A percentile compares a stretch with the other conserved stretches of the same genome.
Evolutionary conservation across 1,284 basidiomycete genomes (phyloP).

Genomic region (Crucibulum parvulum): DNA sequence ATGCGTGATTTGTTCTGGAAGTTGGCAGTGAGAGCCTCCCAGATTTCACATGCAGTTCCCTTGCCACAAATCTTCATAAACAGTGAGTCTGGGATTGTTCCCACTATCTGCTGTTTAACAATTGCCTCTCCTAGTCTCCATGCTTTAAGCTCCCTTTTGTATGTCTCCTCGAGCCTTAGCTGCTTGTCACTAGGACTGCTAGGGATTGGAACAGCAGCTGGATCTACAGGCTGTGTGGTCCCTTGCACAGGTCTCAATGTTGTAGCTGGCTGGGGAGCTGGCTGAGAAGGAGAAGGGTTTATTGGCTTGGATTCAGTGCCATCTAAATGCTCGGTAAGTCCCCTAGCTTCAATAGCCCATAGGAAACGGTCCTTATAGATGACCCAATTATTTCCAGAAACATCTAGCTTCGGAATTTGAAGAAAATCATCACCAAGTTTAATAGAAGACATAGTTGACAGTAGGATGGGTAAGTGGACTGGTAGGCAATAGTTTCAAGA

Average conservation of each 20-base stretch:
- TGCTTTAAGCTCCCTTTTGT: conserved; percentile 16
- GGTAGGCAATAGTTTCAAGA: background rate
- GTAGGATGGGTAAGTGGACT: background rate
- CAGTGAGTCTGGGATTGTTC: conserved; percentile 30
- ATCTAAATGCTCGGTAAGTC: background rate
- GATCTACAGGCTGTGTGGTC: no score
- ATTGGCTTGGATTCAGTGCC: background rate
- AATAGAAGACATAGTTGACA: background rate
- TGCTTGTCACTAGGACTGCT: no score
- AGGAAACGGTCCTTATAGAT: background rate
- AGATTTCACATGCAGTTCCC: conserved; percentile 19
- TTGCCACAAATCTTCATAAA: conserved; percentile 28
- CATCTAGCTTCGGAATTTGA: background rate
- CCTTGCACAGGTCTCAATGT: no score
- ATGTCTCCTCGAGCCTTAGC: conserved; percentile 2
- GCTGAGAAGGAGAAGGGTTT: background rate
- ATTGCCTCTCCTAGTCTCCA: conserved; percentile 17
- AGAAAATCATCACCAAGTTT: background rate
- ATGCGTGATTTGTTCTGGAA: conserved; percentile 23
- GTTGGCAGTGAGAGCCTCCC: conserved; percentile 16
- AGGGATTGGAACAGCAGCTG: no score
- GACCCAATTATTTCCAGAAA: background rate
- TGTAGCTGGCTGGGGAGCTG: no score
- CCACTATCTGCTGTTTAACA: conserved; percentile 30
- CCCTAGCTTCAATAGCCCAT: background rate